These are phyloP conservation scores for Rhodotorula mucilaginosa DNA, from an alignment of 1,284 basidiomycete genomes.

Conservation along the genomic window DNA sequence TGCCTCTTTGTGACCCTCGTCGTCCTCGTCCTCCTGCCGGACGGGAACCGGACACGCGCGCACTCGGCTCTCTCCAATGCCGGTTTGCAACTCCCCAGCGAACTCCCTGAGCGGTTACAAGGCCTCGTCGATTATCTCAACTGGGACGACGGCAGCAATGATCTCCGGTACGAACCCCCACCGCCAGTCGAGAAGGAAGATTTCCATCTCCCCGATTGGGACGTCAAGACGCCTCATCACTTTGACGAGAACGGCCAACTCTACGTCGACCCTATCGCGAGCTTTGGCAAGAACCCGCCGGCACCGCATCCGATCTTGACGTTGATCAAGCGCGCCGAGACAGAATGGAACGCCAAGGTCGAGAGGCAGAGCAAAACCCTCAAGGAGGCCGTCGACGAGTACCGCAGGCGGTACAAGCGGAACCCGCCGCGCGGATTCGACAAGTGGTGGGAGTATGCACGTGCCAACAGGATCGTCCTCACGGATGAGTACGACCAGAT, in stretches of 20 bases:
- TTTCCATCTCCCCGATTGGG: constrained; percentile 22
- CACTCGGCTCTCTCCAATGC: constrained; percentile 38
- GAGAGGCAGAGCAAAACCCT: constrained; percentile 52
- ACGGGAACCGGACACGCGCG: constrained; percentile 30
- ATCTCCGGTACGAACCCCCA: constrained; percentile 32
- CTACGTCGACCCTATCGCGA: constrained; percentile 33
- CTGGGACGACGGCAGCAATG: constrained; percentile 34
- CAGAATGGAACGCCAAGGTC: constrained; percentile 52
- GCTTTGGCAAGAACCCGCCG: constrained; percentile 14
- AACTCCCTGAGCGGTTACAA: constrained; percentile 37
- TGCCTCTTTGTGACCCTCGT: constrained; percentile 36
- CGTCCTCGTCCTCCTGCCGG: constrained; percentile 38
- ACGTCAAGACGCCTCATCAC: constrained; percentile 19
- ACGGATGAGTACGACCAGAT: constrained; percentile 46
- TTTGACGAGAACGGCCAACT: constrained; percentile 39
- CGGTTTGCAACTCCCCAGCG: constrained; percentile 40
- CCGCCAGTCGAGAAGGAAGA: constrained; percentile 18
- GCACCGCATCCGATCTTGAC: constrained; percentile 47
- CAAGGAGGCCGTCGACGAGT: constrained; percentile 53
- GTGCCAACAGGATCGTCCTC: constrained; percentile 39
- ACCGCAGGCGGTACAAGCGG: constrained; percentile 50
- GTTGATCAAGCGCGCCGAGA: constrained; percentile 52
- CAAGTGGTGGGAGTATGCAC: constrained; percentile 43
- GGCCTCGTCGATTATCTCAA: constrained; percentile 39
- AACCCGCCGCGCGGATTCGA: constrained; percentile 50